A percentile compares a stretch with the other conserved stretches of the same genome.
Evolutionary conservation across 192 early-diverging fungal genomes (phyloP).

Genomic region (Coemansia sp.): DNA sequence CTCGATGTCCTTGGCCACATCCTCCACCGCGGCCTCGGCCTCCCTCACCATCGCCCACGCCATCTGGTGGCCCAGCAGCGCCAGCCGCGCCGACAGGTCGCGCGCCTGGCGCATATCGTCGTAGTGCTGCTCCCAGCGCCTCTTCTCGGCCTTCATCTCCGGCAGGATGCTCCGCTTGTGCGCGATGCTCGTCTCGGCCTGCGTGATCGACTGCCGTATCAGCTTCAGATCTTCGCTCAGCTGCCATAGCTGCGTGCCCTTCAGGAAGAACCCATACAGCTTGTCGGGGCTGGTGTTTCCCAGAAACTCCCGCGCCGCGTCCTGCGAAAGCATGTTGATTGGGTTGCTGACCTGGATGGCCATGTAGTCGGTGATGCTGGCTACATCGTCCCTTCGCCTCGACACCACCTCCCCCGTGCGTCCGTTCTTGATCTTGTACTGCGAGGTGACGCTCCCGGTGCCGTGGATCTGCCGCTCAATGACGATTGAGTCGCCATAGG

Average conservation of each 20-base stretch:
- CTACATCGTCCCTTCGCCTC: constrained; percentile 81
- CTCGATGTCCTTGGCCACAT: constrained; percentile 33
- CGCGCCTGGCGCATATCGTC: constrained; percentile 68
- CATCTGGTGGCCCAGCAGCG: constrained; percentile 65
- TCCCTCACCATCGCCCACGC: constrained; percentile 73
- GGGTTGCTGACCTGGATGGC: constrained; percentile 93
- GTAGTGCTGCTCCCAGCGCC: constrained; percentile 65
- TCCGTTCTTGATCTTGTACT: constrained; percentile 79
- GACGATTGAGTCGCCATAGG: constrained; percentile 79
- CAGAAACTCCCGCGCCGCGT: constrained; percentile 88
- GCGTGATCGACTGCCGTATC: constrained; percentile 59
- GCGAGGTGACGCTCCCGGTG: constrained; percentile 25
- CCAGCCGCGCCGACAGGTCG: constrained; percentile 58
- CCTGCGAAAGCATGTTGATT: constrained; percentile 90
- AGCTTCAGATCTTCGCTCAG: constrained; percentile 71
- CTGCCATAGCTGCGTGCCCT: constrained; percentile 83
- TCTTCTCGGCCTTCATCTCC: constrained; percentile 68
- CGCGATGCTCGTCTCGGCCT: constrained; percentile 45
- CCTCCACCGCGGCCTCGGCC: constrained; percentile 52
- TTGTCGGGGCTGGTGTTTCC: constrained; percentile 77
- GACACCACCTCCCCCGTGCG: constrained; percentile 64
- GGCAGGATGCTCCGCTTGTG: constrained; percentile 69
- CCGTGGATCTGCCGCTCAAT: constrained; percentile 80
- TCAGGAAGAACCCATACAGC: constrained; percentile 91
- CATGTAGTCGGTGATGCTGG: constrained; percentile 83